Conservation (phyloP, 805 yeast genomes). For the Groenewaldozyma tartarivorans region DNA sequence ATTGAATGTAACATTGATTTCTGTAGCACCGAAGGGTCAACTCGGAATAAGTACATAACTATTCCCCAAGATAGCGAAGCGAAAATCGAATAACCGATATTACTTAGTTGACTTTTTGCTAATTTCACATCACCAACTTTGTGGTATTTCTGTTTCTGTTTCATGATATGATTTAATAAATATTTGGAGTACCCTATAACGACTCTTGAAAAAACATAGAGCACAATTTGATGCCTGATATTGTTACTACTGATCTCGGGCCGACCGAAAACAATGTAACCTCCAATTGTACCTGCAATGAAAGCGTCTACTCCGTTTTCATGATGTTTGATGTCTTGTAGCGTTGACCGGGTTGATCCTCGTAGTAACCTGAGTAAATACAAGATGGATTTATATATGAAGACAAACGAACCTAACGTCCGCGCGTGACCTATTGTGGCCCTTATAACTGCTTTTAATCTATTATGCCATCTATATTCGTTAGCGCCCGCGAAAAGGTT, state of each 20-base stretch:
- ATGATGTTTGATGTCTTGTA: conserved; percentile 10
- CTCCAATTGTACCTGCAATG: conserved; percentile 33
- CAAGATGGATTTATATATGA: conserved; percentile 37
- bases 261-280: conserved; percentile 34
- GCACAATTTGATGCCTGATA: conserved; percentile 65
- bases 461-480: neutral
- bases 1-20: conserved; percentile 55
- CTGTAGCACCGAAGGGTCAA: conserved; percentile 54
- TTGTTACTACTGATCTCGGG: conserved; percentile 22
- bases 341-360: conserved; percentile 4
- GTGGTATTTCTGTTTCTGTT: no score
- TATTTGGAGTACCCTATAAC: conserved; percentile 50
- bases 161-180: conserved; percentile 23
- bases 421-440: conserved; percentile 49
- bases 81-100: conserved; percentile 45
- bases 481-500: neutral
- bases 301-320: conserved; percentile 19
- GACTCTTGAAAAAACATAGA: conserved; percentile 64
- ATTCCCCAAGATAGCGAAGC: conserved; percentile 64
- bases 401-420: conserved; percentile 47
- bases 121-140: neutral
- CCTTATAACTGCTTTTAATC: conserved; percentile 24
- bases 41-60: conserved; percentile 61
- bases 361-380: conserved; percentile 18
- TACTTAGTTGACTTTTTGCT: conserved; percentile 14